These are phyloP conservation scores for Microcos paniculata DNA, from an alignment of 345 rosid genomes.

Conservation along the genomic window DNA sequence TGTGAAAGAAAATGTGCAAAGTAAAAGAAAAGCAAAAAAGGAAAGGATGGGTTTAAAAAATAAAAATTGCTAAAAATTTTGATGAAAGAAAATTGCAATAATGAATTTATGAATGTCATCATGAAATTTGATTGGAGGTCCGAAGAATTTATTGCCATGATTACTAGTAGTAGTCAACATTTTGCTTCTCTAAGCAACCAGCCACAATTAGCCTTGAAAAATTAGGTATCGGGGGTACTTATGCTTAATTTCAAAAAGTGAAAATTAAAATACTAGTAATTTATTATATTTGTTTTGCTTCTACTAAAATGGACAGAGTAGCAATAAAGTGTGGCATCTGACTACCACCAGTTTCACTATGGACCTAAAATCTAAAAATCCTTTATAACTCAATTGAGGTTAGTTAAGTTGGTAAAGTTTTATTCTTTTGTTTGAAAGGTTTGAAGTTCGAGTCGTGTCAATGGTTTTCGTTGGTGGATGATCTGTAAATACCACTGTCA, in stretches of 20 bases:
- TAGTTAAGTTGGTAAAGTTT: too few relatives aligned
- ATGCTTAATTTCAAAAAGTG: not conserved
- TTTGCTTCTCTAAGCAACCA: not conserved
- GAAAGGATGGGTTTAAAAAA: not conserved
- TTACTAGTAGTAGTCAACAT: not conserved
- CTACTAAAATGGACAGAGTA: not conserved
- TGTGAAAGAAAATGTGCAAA: not conserved
- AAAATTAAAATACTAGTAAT: not conserved
- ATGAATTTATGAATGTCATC: not conserved
- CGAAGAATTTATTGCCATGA: not conserved
- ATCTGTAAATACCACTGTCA: too few relatives aligned
- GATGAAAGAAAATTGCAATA: not conserved
- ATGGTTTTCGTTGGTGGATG: too few relatives aligned
- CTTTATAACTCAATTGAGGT: too few relatives aligned
- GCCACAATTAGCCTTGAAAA: not conserved
- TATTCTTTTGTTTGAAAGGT: too few relatives aligned
- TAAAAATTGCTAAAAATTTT: not conserved
- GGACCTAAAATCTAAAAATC: not conserved
- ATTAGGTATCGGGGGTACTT: not conserved
- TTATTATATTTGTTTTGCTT: not conserved
- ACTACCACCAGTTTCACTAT: not conserved
- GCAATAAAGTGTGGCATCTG: not conserved
- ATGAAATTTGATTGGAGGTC: not conserved
- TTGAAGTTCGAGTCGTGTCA: too few relatives aligned
- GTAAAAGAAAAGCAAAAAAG: not conserved